Conservation (phyloP, 169 alveolate genomes). For the Eimeria necatrix region DNA sequence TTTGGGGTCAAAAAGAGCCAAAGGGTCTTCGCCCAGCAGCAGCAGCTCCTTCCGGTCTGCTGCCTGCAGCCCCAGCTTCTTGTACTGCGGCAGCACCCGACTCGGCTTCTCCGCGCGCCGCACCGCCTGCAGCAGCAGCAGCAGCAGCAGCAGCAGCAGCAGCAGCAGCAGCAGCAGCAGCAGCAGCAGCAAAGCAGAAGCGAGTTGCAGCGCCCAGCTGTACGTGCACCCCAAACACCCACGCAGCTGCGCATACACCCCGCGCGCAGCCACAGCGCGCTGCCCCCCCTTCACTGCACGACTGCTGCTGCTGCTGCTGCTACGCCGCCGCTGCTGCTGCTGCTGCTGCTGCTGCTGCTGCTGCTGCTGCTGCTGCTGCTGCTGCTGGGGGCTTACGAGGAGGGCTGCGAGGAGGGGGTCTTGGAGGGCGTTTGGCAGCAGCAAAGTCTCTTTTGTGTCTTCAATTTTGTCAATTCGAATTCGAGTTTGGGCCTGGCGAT, state of each 20-base stretch:
- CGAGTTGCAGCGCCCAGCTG: too few species aligned
- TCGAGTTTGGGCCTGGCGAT: constrained; percentile 89
- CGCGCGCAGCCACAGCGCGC: neutral
- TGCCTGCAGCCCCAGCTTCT: neutral
- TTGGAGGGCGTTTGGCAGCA: neutral
- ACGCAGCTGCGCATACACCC: too few species aligned
- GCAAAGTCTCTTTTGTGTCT: neutral
- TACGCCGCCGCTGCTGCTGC: neutral
- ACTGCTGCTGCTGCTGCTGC: too few species aligned
- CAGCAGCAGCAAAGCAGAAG: neutral
- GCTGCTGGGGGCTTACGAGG: neutral
- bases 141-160: constrained; percentile 39
- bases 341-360: neutral
- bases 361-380: neutral
- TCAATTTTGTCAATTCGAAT: constrained; percentile 83
- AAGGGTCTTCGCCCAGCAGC: constrained; percentile 47
- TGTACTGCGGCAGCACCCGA: constrained; percentile 6
- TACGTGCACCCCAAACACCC: too few species aligned
- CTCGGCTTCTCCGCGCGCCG: constrained; percentile 37
- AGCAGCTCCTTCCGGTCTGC: constrained; percentile 29
- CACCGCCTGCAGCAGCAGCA: constrained; percentile 36
- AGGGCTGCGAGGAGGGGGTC: constrained; percentile 57
- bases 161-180: constrained; percentile 38
- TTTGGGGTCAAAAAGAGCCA: constrained; percentile 40
- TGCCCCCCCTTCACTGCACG: neutral